A percentile compares a stretch with the other conserved stretches of the same genome.
These are phyloP conservation scores for Lachnellula hyalina DNA, from an alignment of 2,329 filamentous ascomycete genomes.

Conservation along the genomic window DNA sequence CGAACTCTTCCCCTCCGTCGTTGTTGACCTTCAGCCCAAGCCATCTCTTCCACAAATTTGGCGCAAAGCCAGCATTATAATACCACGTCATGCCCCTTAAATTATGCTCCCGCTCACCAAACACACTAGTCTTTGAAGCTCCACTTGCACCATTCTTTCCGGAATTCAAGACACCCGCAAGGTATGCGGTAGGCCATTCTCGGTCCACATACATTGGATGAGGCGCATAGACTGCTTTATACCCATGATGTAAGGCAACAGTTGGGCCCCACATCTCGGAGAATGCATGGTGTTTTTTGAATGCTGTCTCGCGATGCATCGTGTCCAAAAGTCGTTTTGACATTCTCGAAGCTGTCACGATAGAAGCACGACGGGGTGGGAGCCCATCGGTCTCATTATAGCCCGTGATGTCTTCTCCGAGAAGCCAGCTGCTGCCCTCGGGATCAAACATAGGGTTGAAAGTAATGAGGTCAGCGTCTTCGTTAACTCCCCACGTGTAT, in stretches of 20 bases:
- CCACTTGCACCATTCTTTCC: constrained; percentile 70
- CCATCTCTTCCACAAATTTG: constrained; percentile 81
- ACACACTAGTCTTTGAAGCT: constrained; percentile 67
- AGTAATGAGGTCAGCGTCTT: constrained; percentile 87
- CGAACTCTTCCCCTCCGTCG: constrained; percentile 72
- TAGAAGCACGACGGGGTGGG: constrained; percentile 72
- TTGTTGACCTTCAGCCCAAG: constrained; percentile 75
- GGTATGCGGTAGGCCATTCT: constrained; percentile 74
- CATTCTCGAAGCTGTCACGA: constrained; percentile 83
- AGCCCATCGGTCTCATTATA: constrained; percentile 64
- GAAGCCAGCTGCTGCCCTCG: constrained; percentile 77
- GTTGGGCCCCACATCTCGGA: constrained; percentile 95
- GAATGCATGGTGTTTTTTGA: constrained; percentile 84
- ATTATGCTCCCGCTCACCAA: constrained; percentile 84
- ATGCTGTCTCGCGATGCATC: constrained; percentile 87
- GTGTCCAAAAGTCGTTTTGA: constrained; percentile 71
- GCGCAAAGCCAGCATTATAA: constrained; percentile 78
- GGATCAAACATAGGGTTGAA: constrained; percentile 92
- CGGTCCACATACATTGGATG: constrained; percentile 87
- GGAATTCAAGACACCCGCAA: constrained; percentile 75
- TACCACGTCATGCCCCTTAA: constrained; percentile 86
- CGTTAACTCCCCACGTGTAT: constrained; percentile 80
- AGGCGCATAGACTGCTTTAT: constrained; percentile 86
- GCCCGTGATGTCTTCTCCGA: constrained; percentile 77
- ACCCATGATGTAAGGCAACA: constrained; percentile 81